Base-by-base conservation (phyloP, 2,329 filamentous ascomycete species). In the Trematosphaeria pertusa region DNA sequence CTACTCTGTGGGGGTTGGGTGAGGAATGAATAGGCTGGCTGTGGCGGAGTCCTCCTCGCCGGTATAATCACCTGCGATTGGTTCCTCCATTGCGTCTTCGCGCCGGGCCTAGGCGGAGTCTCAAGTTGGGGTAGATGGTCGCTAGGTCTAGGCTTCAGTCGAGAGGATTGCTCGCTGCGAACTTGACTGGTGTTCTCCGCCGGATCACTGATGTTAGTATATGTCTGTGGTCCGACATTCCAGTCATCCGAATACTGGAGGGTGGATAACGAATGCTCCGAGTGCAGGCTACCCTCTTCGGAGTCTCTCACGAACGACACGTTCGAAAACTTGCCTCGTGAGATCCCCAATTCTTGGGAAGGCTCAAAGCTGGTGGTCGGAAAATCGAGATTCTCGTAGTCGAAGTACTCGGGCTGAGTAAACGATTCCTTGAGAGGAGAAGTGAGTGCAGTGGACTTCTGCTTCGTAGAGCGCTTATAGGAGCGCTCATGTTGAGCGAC, bases 291-390 rank as follows among this genome's bases (percentile, higher is more conserved):
- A 30, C 54, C 59, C 28, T 70, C 65, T 37, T 66, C 65, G 1
- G 67, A 70, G 34, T 70, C 62, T 37, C 64, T 67, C n/a, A 69
- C 51, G 17, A 53, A 59, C 5, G 45, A 46, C 10, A 63, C 52
- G 20, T 66, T 54, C 8, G 61, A 50, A 43, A 54, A 65, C 37
- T 50, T 61, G 26, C 58, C 52, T 39, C 59, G 58, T 2, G 56
- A 61, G 8, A 41, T 48, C 12, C 54, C 50, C 5, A 62, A 49
- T 14, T 65, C 59, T 43, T 68, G 64, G 10, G 64, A 64, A 4
- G 58, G 48, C 21, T 51, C 48, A 18, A 59, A 61, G 24, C 46
- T 56, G 10, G 53, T 50, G 4, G 51, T 32, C 3, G 59, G 54
- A 18, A 50, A 46, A 14, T 60, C 58, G 3, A 50, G 36, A 3